Evolutionary conservation across 139 green algal genomes (phyloP), one percentile per base, ranked within the genome.

Genomic region (Micractinium sp.): DNA sequence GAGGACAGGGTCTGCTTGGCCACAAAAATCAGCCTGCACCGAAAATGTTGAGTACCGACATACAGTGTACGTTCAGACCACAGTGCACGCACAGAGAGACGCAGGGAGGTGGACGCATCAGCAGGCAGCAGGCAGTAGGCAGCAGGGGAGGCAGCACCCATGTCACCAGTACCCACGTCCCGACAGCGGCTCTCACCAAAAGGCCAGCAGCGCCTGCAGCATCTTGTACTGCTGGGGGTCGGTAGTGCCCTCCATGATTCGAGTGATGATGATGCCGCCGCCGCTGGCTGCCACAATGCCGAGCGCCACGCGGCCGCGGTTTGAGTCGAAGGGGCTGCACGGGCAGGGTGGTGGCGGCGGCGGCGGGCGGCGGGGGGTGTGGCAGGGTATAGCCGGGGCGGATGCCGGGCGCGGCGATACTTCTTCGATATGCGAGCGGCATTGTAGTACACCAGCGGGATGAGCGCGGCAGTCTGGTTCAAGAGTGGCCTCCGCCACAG

Each of bases 311-410:
- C 36, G 82, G 35, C 82, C 82, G 15, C 60, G 60, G 35, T 56
- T 36, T 2, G 61, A 61, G 82, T 87, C 82, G 36, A 87, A 87
- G 3, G 82, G 82, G 35, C 82, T 87, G 82, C 61, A 60, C 9
- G 61, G 35, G 61, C n/a, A 35, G 47, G 78, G 0, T 3, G 41
- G 41, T 22, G 33, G 61, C 35, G 82, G 82, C 35, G 60, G 27
- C 2, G 76, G 38, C 16, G 39, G 23, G 38, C 63, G 63, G 63
- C 63, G 63, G 63, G 7, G 7, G 47, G 47, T 56, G 47, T 9
- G 47, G 9, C 47, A 56, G 47, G 47, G 47, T 9, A 56, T 56
- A 56, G 47, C 47, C 47, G 47, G 47, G 47, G 47, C 47, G 9
- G 47, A 56, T 56, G 9, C 47, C 47, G 47, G n/a, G 47, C 47